Base-by-base conservation (phyloP, 2,329 filamentous ascomycete genomes). In the Cadophora malorum region DNA sequence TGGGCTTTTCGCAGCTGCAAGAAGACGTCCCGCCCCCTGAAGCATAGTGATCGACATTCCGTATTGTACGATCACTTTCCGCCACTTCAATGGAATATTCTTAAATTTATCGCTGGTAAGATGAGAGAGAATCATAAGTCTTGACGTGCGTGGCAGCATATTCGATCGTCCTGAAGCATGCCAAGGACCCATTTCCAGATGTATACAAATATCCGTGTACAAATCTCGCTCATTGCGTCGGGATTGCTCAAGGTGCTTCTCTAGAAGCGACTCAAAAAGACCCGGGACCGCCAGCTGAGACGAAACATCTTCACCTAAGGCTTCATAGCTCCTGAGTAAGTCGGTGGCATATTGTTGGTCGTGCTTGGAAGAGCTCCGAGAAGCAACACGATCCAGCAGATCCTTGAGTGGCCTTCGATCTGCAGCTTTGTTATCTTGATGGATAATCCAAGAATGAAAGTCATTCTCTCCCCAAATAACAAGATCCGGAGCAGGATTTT, bases 11-110 rank as follows among this genome's bases (percentile, higher is more conserved):
- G 35, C 35, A 10, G 71, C 66, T 1, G 63, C 31, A 0, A 82
- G 23, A 1, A 87, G 73, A 0, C 85, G 79, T 10, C 79, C 69
- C 23, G 66, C 64, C n/a, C 68, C 64, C 14, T 74, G 71, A 35
- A 74, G 41, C 10, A 49, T 8, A 6, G 71, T 63, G 9, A 74
- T 28, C 19, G 71, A 64, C 12, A 74, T 41, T 12, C 64, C 72
- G 65, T 73, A 72, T 7, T 49, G 19, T 28, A 72, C 64, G 19
- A 49, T n/a, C 33, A 7, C 49, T 70, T 70, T 72, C 72, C 74
- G 23, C 28, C 33, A 19, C 19, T 4, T 0, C 35, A 38, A 1
- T 38, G 64, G 58, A 6, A 71, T 41, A 8, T 31, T 19, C 6
- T 52, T 47, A 2, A 59, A 16, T 3, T 60, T 50, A 3, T 38